phyloP scores from a whole-genome alignment of 352 stramenopile genomes.

The Pythium sp. region DNA sequence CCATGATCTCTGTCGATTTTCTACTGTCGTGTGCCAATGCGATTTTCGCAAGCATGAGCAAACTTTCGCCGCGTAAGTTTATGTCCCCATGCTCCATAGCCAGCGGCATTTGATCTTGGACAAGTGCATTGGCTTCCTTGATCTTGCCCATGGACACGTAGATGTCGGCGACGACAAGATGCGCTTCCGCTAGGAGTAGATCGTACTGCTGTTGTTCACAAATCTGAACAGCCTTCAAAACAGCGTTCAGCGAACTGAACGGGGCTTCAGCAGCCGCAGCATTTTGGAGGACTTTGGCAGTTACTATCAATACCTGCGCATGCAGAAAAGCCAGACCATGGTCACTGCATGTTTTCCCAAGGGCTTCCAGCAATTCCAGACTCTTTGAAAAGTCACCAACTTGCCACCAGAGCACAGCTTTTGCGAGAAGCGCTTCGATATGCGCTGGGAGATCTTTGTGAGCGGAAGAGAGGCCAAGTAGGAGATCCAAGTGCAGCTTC shows the following conservation, averaged over 20 bases:
- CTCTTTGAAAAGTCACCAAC: constrained; percentile 33
- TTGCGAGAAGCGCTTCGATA: constrained; percentile 38
- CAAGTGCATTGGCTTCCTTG: constrained; percentile 38
- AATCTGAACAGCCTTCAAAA: constrained; percentile 46
- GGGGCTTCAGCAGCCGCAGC: constrained; percentile 40
- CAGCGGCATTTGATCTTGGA: constrained; percentile 60
- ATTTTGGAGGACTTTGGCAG: constrained; percentile 32
- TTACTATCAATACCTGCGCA: constrained; percentile 49
- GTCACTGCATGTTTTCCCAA: constrained; percentile 42
- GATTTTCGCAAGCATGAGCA: constrained; percentile 57
- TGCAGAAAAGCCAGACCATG: constrained; percentile 43
- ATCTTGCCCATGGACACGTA: constrained; percentile 57
- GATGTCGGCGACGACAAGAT: constrained; percentile 62
- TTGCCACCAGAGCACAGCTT: constrained; percentile 30
- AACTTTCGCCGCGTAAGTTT: constrained; percentile 47
- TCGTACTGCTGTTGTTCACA: constrained; percentile 54
- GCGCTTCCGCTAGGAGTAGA: constrained; percentile 51
- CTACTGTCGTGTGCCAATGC: constrained; percentile 30
- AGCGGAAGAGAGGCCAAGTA: constrained; percentile 43
- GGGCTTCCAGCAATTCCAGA: constrained; percentile 34
- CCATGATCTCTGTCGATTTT: not conserved
- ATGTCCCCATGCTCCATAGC: constrained; percentile 66
- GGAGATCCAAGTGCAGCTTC: constrained; percentile 37
- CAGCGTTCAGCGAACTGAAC: constrained; percentile 40
- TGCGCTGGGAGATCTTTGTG: constrained; percentile 45